A percentile compares a stretch with the other conserved stretches of the same genome.
These are phyloP conservation scores for Neurospora sublineolata DNA, from an alignment of 495 filamentous ascomycete genomes.

Conservation along the genomic window DNA sequence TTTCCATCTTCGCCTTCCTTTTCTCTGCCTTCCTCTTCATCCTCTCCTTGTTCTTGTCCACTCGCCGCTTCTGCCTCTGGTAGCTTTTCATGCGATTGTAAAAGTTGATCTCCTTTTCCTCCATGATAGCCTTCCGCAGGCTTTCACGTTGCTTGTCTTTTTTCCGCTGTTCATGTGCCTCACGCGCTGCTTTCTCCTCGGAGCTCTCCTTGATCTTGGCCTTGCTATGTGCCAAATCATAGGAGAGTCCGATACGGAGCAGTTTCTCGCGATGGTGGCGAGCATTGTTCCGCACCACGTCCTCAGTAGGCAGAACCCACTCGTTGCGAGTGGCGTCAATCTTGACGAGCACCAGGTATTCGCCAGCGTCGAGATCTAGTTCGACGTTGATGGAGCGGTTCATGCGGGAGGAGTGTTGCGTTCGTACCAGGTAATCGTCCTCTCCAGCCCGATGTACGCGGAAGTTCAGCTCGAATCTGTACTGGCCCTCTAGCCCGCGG, in stretches of 20 bases:
- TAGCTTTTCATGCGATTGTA: slow-evolving; percentile 5
- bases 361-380: slow-evolving; percentile 68
- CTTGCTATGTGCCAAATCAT: slow-evolving; percentile 77
- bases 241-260: slow-evolving; percentile 65
- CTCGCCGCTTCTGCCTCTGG: slow-evolving; percentile 4
- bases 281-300: slow-evolving; percentile 54
- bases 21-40: slow-evolving; percentile 22
- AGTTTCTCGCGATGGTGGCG: slow-evolving; percentile 64
- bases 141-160: slow-evolving; percentile 41
- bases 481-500: slow-evolving; percentile 71
- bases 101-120: slow-evolving; percentile 14
- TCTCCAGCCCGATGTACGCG: slow-evolving; percentile 71
- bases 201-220: slow-evolving; percentile 54
- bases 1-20: slow-evolving; percentile 9
- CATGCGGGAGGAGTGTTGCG: slow-evolving; percentile 57
- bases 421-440: slow-evolving; percentile 76
- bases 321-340: slow-evolving; percentile 54
- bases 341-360: slow-evolving; percentile 69
- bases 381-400: slow-evolving; percentile 72
- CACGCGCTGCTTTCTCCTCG: slow-evolving; percentile 45
- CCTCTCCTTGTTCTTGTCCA: slow-evolving; percentile 10
- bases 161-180: slow-evolving; percentile 27
- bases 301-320: slow-evolving; percentile 46
- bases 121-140: slow-evolving; percentile 17
- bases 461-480: slow-evolving; percentile 66